phyloP scores from a whole-genome alignment of 2,329 filamentous ascomycete species.

The Penicillium italicum region DNA sequence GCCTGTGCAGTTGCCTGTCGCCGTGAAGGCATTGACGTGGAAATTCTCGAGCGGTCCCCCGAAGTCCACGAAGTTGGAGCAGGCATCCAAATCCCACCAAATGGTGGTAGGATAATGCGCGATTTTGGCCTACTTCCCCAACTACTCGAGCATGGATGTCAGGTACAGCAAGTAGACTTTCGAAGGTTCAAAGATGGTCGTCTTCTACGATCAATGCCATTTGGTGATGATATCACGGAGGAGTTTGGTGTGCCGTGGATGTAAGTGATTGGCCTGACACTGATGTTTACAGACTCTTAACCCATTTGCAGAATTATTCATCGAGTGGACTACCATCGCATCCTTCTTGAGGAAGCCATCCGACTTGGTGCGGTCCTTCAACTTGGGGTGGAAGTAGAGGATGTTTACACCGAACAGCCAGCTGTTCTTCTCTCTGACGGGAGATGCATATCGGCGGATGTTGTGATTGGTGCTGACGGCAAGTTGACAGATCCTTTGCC shows the following conservation, averaged over 20 bases:
- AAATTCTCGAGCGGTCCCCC: slow-evolving; percentile 20
- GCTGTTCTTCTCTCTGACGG: slow-evolving; percentile 7
- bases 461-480: slow-evolving; percentile 23
- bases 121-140: slow-evolving; percentile 15
- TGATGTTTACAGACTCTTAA: background rate
- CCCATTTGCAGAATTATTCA: slow-evolving; percentile 19
- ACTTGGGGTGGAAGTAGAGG: slow-evolving; percentile 4
- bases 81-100: slow-evolving; percentile 31
- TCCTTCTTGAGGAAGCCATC: slow-evolving; percentile 17
- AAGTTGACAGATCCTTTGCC: background rate
- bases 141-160: slow-evolving; percentile 8
- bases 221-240: slow-evolving; percentile 17
- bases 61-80: slow-evolving; percentile 23
- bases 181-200: slow-evolving; percentile 21
- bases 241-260: slow-evolving; percentile 27
- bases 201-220: slow-evolving; percentile 19
- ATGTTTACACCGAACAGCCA: slow-evolving; percentile 2
- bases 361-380: slow-evolving; percentile 12
- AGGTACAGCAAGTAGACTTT: slow-evolving; percentile 15
- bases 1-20: slow-evolving; percentile 27
- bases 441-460: slow-evolving; percentile 12
- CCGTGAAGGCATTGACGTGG: slow-evolving; percentile 16
- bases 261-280: slow-evolving; percentile 8
- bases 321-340: slow-evolving; percentile 17
- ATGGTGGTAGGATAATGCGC: slow-evolving; percentile 20